phyloP scores from a whole-genome alignment of 192 early-diverging fungal genomes.

The Backusella mclennaniae region DNA sequence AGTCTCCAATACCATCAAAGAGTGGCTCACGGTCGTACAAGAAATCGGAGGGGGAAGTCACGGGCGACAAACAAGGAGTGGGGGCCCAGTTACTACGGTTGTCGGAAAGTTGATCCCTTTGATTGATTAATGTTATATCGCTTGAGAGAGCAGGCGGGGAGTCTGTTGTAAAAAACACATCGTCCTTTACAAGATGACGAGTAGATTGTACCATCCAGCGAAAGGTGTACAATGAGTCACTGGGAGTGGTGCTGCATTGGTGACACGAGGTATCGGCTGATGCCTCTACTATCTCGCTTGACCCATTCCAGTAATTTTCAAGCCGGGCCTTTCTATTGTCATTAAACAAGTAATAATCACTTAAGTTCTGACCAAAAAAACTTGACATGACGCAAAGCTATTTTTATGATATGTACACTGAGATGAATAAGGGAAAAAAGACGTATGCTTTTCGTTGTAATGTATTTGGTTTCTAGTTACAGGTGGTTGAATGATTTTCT shows the following conservation, averaged over 20 bases:
- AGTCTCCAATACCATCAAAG: conserved; percentile 25
- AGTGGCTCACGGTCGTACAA: conserved; percentile 22
- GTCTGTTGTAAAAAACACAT: conserved; percentile 6
- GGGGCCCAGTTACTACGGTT: conserved; percentile 7
- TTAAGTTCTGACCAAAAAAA: neutral
- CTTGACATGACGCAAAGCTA: neutral
- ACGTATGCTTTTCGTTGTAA: neutral
- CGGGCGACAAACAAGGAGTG: conserved; percentile 20
- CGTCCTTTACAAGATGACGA: conserved; percentile 17
- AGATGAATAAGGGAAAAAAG: neutral
- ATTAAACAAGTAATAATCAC: neutral
- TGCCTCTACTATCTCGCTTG: neutral
- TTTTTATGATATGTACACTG: neutral
- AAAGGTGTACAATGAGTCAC: neutral
- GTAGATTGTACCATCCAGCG: neutral
- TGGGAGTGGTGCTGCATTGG: neutral
- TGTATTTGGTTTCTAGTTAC: neutral
- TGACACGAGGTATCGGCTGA: conserved; percentile 5
- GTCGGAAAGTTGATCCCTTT: neutral
- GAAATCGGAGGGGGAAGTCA: conserved; percentile 20
- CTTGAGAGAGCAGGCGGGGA: neutral
- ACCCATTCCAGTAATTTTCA: neutral
- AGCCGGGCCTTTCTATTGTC: neutral
- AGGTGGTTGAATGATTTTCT: neutral
- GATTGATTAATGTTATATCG: neutral